These are phyloP conservation scores for Lasiodiplodia theobromae DNA, from an alignment of 2,329 filamentous ascomycete genomes.

Conservation along the genomic window DNA sequence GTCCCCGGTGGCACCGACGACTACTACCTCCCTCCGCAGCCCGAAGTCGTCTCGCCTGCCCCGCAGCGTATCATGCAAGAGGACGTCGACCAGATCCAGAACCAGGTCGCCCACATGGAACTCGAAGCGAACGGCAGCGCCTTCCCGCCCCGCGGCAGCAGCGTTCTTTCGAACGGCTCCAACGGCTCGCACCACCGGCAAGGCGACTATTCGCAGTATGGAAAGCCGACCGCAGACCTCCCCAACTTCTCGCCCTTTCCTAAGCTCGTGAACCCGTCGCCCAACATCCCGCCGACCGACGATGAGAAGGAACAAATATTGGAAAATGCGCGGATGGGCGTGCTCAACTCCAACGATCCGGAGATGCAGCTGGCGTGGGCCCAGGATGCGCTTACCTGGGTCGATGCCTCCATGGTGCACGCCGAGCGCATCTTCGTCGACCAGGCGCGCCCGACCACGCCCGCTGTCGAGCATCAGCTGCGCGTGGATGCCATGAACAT, in stretches of 20 bases:
- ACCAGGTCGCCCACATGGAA: slow-evolving; percentile 89
- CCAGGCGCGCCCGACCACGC: slow-evolving; percentile 75
- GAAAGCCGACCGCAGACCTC: slow-evolving; percentile 53
- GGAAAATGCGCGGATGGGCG: slow-evolving; percentile 81
- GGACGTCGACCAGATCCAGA: slow-evolving; percentile 83
- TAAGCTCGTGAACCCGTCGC: slow-evolving; percentile 76
- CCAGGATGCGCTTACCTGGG: slow-evolving; percentile 87
- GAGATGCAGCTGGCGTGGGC: slow-evolving; percentile 98
- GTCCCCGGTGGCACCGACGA: slow-evolving; percentile 72
- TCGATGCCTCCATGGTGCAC: slow-evolving; percentile 82
- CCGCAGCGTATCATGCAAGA: slow-evolving; percentile 91
- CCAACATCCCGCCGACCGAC: slow-evolving; percentile 91
- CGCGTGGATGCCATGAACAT: slow-evolving; percentile 90
- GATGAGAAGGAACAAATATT: slow-evolving; percentile 92
- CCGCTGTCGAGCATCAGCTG: slow-evolving; percentile 86
- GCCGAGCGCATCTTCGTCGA: slow-evolving; percentile 69
- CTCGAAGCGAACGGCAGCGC: slow-evolving; percentile 67
- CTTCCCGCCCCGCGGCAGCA: slow-evolving; percentile 19
- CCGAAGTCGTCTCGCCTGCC: slow-evolving; percentile 72
- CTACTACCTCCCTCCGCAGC: slow-evolving; percentile 67
- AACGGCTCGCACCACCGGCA: slow-evolving; percentile 31
- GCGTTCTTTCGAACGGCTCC: slow-evolving; percentile 34
- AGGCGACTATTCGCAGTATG: slow-evolving; percentile 49
- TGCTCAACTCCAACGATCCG: slow-evolving; percentile 92
- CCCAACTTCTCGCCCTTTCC: slow-evolving; percentile 94